Conservation (phyloP, 2,329 filamentous ascomycete species). For the Pseudogymnoascus sp. region DNA sequence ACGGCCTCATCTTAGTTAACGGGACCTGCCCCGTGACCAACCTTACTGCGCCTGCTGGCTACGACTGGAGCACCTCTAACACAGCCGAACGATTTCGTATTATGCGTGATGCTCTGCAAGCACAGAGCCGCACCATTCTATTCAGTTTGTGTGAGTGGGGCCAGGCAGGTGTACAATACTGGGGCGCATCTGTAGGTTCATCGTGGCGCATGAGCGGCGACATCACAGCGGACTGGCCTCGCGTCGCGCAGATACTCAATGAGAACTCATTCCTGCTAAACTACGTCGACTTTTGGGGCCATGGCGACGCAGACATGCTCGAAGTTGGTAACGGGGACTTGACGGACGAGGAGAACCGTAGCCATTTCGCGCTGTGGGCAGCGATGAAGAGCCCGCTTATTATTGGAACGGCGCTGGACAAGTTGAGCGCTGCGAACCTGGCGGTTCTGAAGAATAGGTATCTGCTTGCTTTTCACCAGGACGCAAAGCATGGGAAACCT, state of each 20-base stretch:
- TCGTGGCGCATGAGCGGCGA: conserved; percentile 35
- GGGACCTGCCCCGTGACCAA: conserved; percentile 33
- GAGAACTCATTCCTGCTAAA: conserved; percentile 41
- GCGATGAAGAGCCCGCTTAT: conserved; percentile 23
- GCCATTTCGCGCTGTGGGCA: conserved; percentile 23
- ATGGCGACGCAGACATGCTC: conserved; percentile 35
- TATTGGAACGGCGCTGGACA: conserved; percentile 21
- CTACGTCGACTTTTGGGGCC: conserved; percentile 40
- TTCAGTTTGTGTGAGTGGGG: conserved; percentile 42
- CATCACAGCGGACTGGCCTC: conserved; percentile 30
- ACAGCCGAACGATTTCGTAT: conserved; percentile 16
- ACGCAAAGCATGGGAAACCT: conserved; percentile 34
- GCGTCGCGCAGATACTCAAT: conserved; percentile 37
- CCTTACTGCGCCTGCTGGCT: conserved; percentile 35
- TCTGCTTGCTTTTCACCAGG: conserved; percentile 22
- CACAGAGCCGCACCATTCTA: conserved; percentile 32
- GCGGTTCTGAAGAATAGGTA: conserved; percentile 20
- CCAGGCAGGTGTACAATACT: conserved; percentile 37
- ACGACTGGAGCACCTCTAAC: conserved; percentile 41
- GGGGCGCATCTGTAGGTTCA: conserved; percentile 28
- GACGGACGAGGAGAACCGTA: conserved; percentile 35
- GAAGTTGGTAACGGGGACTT: conserved; percentile 21
- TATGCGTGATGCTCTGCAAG: conserved; percentile 31
- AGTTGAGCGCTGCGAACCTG: conserved; percentile 27
- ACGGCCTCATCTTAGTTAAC: conserved; percentile 27